Percentiles rank a stretch among this genome's conserved stretches.
Conservation (phyloP, 2,329 filamentous ascomycete genomes). For the Fusarium xylarioides region DNA sequence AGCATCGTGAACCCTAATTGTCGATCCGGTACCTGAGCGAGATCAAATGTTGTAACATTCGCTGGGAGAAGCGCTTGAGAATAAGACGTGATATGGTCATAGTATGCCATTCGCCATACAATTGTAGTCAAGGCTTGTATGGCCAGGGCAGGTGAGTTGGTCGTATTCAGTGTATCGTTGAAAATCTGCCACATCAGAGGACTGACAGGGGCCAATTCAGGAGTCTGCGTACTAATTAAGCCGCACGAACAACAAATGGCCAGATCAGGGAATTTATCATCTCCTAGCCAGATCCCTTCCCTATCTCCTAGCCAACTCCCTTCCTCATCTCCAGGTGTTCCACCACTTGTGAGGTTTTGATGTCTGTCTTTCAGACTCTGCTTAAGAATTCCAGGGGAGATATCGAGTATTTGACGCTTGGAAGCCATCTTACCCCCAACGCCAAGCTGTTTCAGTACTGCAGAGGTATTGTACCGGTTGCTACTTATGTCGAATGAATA, state of each 20-base stretch:
- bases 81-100: not conserved
- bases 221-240: too few species aligned
- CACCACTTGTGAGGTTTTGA: too few species aligned
- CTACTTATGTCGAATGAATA: too few species aligned
- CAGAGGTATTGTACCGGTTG: too few species aligned
- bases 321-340: too few species aligned
- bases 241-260: not conserved
- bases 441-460: too few species aligned
- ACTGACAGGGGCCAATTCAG: not conserved
- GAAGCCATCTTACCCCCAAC: too few species aligned
- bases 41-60: not conserved
- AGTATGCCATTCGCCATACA: not conserved
- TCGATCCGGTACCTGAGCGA: not conserved
- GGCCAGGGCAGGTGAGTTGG: not conserved
- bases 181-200: not conserved
- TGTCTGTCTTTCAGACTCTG: too few species aligned
- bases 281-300: too few species aligned
- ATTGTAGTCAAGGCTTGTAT: not conserved
- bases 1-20: not conserved
- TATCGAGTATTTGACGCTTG: too few species aligned
- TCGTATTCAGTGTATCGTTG: not conserved
- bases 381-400: too few species aligned
- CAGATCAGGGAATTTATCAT: not conserved
- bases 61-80: rapidly evolving
- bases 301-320: too few species aligned